Percentiles rank a stretch among this genome's conserved stretches.
Evolutionary conservation across 1,139 yeast genomes (phyloP).

Genomic region (Magnusiomyces tetraspermus): DNA sequence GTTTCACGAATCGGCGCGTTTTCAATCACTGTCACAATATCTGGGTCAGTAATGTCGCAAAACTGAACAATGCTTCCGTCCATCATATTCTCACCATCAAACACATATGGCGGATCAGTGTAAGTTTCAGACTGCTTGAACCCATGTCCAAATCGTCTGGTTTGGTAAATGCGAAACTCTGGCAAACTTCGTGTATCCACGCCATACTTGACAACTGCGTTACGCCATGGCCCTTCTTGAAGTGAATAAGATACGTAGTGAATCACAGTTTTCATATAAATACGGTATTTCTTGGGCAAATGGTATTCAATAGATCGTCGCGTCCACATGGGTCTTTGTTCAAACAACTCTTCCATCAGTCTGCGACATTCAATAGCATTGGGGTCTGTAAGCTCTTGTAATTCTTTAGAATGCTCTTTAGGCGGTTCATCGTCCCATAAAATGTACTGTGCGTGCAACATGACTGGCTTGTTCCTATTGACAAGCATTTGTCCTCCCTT

Average conservation of each 20-base stretch:
- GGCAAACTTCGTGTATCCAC: constrained; percentile 57
- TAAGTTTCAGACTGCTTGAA: constrained; percentile 12
- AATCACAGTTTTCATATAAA: constrained; percentile 54
- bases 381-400: constrained; percentile 30
- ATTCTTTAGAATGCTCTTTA: constrained; percentile 35
- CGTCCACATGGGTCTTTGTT: constrained; percentile 74
- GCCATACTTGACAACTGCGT: constrained; percentile 73
- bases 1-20: constrained; percentile 30
- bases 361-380: constrained; percentile 42
- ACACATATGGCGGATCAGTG: constrained; percentile 40
- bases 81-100: constrained; percentile 67
- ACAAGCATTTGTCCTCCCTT: constrained; percentile 28
- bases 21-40: constrained; percentile 43
- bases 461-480: constrained; percentile 28
- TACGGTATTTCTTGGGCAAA: constrained; percentile 43
- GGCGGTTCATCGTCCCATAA: constrained; percentile 32
- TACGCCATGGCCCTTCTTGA: constrained; percentile 92
- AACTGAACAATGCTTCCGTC: constrained; percentile 64
- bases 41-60: constrained; percentile 69
- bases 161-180: constrained; percentile 60
- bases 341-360: constrained; percentile 48
- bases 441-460: constrained; percentile 26
- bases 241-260: constrained; percentile 77
- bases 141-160: constrained; percentile 60
- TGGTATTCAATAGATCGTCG: constrained; percentile 56